Evolutionary conservation across 257 asterid genomes (phyloP).

Genomic region (Solanum neorickii): DNA sequence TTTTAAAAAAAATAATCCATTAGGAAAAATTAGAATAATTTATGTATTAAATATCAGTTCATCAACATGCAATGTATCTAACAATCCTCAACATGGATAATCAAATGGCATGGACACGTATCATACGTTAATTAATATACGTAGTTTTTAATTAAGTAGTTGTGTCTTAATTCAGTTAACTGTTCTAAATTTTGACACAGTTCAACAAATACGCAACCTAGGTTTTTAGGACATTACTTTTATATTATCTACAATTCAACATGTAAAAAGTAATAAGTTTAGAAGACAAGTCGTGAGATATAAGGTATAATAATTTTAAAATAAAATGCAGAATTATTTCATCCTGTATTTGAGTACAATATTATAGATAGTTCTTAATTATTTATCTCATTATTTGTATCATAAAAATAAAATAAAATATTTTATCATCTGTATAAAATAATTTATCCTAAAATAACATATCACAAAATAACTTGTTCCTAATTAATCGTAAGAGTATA

Average conservation of each 20-base stretch:
- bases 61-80: background rate
- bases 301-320: background rate
- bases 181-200: background rate
- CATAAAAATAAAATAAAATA: background rate
- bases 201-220: background rate
- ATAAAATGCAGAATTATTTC: background rate
- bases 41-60: background rate
- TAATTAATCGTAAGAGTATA: background rate
- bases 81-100: background rate
- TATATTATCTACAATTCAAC: background rate
- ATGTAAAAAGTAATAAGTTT: background rate
- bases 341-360: accelerated
- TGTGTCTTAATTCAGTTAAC: background rate
- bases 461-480: background rate
- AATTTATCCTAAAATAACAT: too few relatives aligned
- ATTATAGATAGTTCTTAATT: background rate
- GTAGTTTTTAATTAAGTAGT: background rate
- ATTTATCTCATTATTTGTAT: background rate
- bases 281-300: background rate
- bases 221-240: background rate
- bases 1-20: background rate
- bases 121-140: background rate
- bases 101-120: background rate
- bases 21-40: background rate
- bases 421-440: too few relatives aligned